Conservation (phyloP, 2,329 filamentous ascomycete species). For the Colletotrichum phormii region DNA sequence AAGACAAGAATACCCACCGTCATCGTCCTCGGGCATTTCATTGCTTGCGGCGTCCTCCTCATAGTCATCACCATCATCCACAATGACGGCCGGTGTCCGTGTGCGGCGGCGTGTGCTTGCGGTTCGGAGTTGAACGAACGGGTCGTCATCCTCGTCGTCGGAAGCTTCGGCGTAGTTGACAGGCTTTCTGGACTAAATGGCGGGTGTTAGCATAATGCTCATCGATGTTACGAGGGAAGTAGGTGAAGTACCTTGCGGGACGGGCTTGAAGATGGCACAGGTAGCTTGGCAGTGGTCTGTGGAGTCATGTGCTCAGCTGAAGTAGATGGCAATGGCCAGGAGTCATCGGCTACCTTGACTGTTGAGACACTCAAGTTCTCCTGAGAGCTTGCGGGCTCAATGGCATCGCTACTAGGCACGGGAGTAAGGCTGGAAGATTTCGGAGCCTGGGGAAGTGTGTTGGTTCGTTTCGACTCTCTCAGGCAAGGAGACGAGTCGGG, state of each 20-base stretch:
- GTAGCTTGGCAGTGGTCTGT: conserved; percentile 56
- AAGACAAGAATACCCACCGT: conserved; percentile 61
- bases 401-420: conserved; percentile 82
- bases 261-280: conserved; percentile 73
- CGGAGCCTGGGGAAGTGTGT: conserved; percentile 53
- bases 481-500: conserved; percentile 50
- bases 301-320: conserved; percentile 54
- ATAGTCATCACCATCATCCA: conserved; percentile 77
- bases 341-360: conserved; percentile 64
- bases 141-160: conserved; percentile 82
- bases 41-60: conserved; percentile 76
- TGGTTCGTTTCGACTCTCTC: conserved; percentile 58
- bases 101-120: conserved; percentile 53
- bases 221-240: not conserved
- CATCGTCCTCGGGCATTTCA: conserved; percentile 70
- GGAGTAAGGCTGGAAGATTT: conserved; percentile 70
- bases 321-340: conserved; percentile 54
- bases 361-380: conserved; percentile 66
- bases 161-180: conserved; percentile 90
- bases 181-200: conserved; percentile 60
- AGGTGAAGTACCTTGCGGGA: conserved; percentile 74
- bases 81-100: conserved; percentile 67
- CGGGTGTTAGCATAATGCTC: not conserved
- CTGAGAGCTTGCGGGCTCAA: conserved; percentile 75
- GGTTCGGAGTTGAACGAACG: conserved; percentile 64